Conservation (phyloP, 2,329 filamentous ascomycete species). For the Aspergillus sergii region DNA sequence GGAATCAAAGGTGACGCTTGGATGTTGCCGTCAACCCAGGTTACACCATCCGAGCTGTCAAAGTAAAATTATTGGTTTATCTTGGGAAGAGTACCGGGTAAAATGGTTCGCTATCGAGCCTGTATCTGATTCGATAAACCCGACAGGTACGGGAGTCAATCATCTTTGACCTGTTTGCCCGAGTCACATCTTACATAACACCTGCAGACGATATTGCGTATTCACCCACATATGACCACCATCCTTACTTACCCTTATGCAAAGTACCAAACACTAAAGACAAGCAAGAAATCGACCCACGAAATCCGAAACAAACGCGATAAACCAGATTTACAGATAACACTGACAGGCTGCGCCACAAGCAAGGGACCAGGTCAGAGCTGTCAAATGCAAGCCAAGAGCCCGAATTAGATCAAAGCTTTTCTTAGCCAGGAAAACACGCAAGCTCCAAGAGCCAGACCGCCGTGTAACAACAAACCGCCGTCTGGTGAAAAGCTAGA, state of each 20-base stretch:
- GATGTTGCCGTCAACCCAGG: background rate
- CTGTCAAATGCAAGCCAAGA: constrained; percentile 13
- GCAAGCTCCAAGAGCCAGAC: background rate
- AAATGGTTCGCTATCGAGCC: background rate
- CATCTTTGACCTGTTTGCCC: background rate
- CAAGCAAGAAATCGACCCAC: background rate
- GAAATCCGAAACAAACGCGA: constrained; percentile 13
- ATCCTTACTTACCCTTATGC: background rate
- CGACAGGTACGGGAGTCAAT: background rate
- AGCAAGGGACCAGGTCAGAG: constrained; percentile 17
- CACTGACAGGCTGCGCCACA: constrained; percentile 12
- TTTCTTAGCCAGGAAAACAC: background rate
- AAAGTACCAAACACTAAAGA: background rate
- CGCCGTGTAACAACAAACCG: background rate
- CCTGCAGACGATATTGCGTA: background rate
- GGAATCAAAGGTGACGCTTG: constrained; percentile 6
- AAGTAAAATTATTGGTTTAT: background rate
- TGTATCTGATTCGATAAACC: background rate
- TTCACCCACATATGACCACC: background rate
- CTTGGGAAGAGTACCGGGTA: background rate
- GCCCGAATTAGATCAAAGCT: constrained; percentile 7
- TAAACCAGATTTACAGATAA: constrained; percentile 8
- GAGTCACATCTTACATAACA: background rate
- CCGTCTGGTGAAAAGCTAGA: background rate
- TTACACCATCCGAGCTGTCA: constrained; percentile 7